These are phyloP conservation scores for Pythium folliculosum DNA, from an alignment of 352 stramenopile species.

Conservation along the genomic window DNA sequence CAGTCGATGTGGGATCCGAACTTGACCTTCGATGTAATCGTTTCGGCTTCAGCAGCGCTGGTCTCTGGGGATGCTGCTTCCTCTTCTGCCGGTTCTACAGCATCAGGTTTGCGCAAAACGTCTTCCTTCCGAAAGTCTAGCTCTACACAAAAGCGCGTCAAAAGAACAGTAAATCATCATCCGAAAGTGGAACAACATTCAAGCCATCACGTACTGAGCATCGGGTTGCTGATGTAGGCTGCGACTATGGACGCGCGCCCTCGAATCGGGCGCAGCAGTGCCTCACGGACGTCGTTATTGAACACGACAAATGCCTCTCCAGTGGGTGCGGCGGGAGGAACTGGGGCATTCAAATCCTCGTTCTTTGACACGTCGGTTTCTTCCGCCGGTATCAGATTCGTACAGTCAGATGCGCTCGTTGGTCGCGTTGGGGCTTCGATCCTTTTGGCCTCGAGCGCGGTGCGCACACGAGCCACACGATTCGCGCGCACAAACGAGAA, in stretches of 20 bases:
- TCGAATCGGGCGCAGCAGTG: neutral
- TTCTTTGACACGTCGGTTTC: neutral
- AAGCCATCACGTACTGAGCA: slow-evolving; percentile 25
- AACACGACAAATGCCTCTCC: neutral
- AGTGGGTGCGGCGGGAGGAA: neutral
- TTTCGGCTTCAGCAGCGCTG: neutral
- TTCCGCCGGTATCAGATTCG: too few species aligned
- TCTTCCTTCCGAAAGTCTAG: slow-evolving; percentile 30
- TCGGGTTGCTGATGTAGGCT: slow-evolving; percentile 22
- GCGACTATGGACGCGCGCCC: slow-evolving; percentile 17
- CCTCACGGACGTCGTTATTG: neutral
- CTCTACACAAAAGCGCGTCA: slow-evolving; percentile 1
- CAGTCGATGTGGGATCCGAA: slow-evolving; percentile 29
- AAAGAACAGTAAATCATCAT: neutral
- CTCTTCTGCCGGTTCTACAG: neutral
- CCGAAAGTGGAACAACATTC: neutral
- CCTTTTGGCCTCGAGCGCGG: slow-evolving; percentile 15
- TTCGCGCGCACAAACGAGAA: slow-evolving; percentile 20
- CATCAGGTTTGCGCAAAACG: slow-evolving; percentile 1
- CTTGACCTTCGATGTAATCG: slow-evolving; percentile 6
- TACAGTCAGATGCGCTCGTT: neutral
- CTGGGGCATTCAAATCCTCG: neutral
- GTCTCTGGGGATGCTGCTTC: neutral
- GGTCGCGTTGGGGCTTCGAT: neutral
- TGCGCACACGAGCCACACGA: slow-evolving; percentile 17